Percentiles rank a stretch among this genome's conserved stretches.
Evolutionary conservation across 2,329 filamentous ascomycete species (phyloP).

Genomic region (Clonostachys rosea): DNA sequence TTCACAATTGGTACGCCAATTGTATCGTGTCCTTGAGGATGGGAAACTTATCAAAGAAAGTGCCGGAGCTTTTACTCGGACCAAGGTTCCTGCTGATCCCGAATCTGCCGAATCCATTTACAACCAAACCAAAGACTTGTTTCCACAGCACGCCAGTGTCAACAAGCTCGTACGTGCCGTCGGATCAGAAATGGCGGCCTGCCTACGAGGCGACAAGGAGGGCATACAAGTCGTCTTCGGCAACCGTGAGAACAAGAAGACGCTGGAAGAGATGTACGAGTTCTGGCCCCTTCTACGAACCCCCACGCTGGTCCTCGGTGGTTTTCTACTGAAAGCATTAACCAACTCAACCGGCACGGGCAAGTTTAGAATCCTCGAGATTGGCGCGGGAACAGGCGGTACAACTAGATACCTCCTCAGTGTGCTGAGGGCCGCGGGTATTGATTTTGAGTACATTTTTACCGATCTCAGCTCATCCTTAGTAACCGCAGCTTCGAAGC

Average conservation of each 20-base stretch:
- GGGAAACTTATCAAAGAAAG: too few species aligned
- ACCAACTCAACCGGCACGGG: not conserved
- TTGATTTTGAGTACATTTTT: too few species aligned
- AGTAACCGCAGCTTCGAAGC: conserved; percentile 15
- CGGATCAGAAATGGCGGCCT: conserved; percentile 26
- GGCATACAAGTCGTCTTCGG: conserved; percentile 31
- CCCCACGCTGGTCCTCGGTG: conserved; percentile 9
- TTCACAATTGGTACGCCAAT: too few species aligned
- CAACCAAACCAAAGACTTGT: conserved; percentile 3
- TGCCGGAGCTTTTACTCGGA: too few species aligned
- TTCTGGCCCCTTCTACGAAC: conserved; percentile 16
- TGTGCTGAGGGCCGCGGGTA: conserved; percentile 14
- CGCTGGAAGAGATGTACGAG: conserved; percentile 28
- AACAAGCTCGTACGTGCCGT: conserved; percentile 22
- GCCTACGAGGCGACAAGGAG: conserved; percentile 26
- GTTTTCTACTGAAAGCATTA: conserved; percentile 8
- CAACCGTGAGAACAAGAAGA: conserved; percentile 10
- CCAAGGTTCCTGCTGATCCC: too few species aligned
- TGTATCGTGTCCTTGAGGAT: too few species aligned
- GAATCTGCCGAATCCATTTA: too few species aligned
- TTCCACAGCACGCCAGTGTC: conserved; percentile 22
- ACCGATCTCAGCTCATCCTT: conserved; percentile 15
- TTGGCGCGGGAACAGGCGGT: conserved; percentile 36
- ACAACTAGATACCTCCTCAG: conserved; percentile 26
- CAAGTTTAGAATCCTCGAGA: conserved; percentile 30